Evolutionary conservation across 441 rosid species (phyloP).

Genomic region (Theobroma grandiflorum): DNA sequence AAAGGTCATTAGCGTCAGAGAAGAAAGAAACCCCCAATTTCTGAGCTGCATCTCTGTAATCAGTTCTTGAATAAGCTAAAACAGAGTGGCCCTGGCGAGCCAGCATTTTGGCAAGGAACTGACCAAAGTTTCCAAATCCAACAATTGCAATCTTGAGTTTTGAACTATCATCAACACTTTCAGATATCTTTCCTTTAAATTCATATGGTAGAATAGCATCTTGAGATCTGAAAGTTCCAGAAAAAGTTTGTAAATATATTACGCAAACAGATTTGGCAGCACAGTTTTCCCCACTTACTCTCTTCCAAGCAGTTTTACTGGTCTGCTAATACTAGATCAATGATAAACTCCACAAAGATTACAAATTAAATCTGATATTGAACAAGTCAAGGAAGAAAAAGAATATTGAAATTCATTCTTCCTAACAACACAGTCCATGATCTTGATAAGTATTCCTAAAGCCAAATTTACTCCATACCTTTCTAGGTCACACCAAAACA

Average conservation of each 20-base stretch:
- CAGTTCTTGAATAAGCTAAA: slow-evolving; percentile 68
- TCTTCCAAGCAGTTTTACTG: neutral
- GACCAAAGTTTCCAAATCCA: slow-evolving; percentile 80
- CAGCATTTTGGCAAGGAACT: slow-evolving; percentile 65
- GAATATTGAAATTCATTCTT: neutral
- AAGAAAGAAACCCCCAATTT: slow-evolving; percentile 59
- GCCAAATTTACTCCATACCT: neutral
- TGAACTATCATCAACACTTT: slow-evolving; percentile 39
- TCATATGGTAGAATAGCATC: slow-evolving; percentile 42
- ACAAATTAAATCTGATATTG: neutral
- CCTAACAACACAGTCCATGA: slow-evolving; percentile 18
- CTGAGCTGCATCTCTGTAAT: slow-evolving; percentile 56
- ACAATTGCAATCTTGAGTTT: slow-evolving; percentile 69
- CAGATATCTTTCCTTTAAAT: slow-evolving; percentile 36
- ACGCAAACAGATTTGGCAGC: neutral
- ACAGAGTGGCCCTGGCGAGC: slow-evolving; percentile 66
- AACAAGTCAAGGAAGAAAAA: neutral
- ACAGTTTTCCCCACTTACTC: neutral
- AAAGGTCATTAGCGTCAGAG: slow-evolving; percentile 62
- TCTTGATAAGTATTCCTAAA: neutral
- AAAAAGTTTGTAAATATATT: slow-evolving; percentile 12
- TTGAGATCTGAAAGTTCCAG: slow-evolving; percentile 43
- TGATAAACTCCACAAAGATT: slow-evolving; percentile 9
- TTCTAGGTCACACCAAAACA: no score
- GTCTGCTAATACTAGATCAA: slow-evolving; percentile 4